A percentile compares a stretch with the other conserved stretches of the same genome.
These are phyloP conservation scores for Chlorencoelia australis DNA, from an alignment of 2,329 filamentous ascomycete species.

Conservation along the genomic window DNA sequence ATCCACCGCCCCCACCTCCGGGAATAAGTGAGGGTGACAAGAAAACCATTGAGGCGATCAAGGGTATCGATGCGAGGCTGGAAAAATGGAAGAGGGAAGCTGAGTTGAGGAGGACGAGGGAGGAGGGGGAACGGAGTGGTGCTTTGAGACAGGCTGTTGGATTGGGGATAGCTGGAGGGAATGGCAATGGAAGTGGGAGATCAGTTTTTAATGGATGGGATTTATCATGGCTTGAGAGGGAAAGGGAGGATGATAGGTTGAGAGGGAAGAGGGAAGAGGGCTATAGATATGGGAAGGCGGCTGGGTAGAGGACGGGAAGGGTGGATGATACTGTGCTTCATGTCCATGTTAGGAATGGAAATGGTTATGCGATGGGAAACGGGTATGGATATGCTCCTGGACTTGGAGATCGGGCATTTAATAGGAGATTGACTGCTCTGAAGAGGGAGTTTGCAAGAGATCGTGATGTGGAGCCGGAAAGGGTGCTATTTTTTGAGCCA, in stretches of 20 bases:
- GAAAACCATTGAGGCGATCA: neutral
- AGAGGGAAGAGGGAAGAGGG: neutral
- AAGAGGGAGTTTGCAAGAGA: too few species aligned
- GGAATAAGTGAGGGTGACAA: neutral
- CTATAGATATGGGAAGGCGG: conserved; percentile 1
- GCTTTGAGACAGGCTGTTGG: neutral
- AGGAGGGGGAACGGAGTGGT: neutral
- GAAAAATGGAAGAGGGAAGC: neutral
- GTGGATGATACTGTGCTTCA: too few species aligned
- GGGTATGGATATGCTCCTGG: too few species aligned
- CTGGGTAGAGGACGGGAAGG: too few species aligned
- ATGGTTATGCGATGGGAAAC: too few species aligned
- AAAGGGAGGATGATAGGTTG: neutral
- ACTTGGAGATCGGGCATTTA: too few species aligned
- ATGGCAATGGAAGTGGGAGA: neutral
- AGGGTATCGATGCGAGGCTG: neutral
- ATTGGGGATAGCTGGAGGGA: neutral
- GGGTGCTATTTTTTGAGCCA: too few species aligned
- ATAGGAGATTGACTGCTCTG: too few species aligned
- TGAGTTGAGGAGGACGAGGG: neutral
- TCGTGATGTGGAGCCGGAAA: too few species aligned
- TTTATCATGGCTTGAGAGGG: neutral
- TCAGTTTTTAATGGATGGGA: too few species aligned
- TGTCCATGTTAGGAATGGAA: too few species aligned
- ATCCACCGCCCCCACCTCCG: neutral